A percentile compares a stretch with the other conserved stretches of the same genome.
Evolutionary conservation across 176 grass and related monocot genomes (phyloP).

Genomic region (Themeda triandra): DNA sequence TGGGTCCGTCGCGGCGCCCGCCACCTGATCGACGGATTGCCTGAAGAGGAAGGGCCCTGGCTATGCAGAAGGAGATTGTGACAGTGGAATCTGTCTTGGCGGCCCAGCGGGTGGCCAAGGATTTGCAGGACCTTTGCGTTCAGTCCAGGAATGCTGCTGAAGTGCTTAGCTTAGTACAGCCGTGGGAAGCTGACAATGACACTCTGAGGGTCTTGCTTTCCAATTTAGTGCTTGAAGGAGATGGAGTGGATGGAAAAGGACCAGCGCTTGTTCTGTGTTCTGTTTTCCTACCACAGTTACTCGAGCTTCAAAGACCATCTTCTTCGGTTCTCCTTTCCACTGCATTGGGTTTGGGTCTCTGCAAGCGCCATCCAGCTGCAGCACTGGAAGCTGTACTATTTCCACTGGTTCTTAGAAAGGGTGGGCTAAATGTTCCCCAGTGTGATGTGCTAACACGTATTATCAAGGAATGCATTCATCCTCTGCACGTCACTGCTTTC

Average conservation of each 20-base stretch:
- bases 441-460: constrained; percentile 60
- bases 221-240: constrained; percentile 36
- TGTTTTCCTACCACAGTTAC: constrained; percentile 61
- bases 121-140: constrained; percentile 54
- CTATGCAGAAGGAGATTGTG: constrained; percentile 40
- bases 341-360: constrained; percentile 51
- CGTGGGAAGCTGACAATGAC: constrained; percentile 74
- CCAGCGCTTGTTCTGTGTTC: constrained; percentile 67
- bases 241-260: constrained; percentile 14
- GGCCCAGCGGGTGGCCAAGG: constrained; percentile 32
- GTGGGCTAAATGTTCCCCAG: constrained; percentile 53
- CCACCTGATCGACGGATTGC: constrained; percentile 79
- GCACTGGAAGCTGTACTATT: constrained; percentile 63
- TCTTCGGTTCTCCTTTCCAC: constrained; percentile 58
- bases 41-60: constrained; percentile 3
- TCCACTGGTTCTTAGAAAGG: constrained; percentile 60
- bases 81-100: constrained; percentile 36
- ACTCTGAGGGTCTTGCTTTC: constrained; percentile 47
- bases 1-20: constrained; percentile 50
- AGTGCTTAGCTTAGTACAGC: constrained; percentile 57
- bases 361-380: constrained; percentile 64
- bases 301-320: constrained; percentile 49
- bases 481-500: constrained; percentile 64
- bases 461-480: constrained; percentile 79
- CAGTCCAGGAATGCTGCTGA: constrained; percentile 46